Base-by-base conservation (phyloP, 1,284 basidiomycete species). In the Volvariella surrecta region DNA sequence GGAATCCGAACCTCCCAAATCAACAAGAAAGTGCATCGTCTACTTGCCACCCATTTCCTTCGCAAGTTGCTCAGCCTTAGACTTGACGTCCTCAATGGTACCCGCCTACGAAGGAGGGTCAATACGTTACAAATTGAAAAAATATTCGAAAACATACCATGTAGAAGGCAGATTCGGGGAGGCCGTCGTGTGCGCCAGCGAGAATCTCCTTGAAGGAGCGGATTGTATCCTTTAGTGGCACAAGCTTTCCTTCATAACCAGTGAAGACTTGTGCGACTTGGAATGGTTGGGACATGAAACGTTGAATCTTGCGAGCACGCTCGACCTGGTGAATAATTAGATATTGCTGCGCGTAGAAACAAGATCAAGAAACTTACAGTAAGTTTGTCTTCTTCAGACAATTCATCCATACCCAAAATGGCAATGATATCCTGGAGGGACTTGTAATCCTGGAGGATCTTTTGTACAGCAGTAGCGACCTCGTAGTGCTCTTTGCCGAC, bases 251-350 rank as follows among this genome's bases (percentile, higher is more conserved):
- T 76, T 96, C 91, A 62, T 91, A 93, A 79, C 95, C 95, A 62
- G 95, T 98, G 83, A 98, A 98, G 68, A 96, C 90, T 73, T 97
- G 91, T 48, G 95, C 95, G 67, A 99, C 95, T 62, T 91, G 88
- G 89, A 98, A 99, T 51, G 95, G 94, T 74, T 99, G 93, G 55
- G 92, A 96, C 94, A 97, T 96, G 89, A 96, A 96, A 79, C 88
- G 86, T 66, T 89, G 87, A 56, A 89, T 89, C 71, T 89, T 89
- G 67, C 86, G 86, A 50, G 87, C 86, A 66, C 89, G 87, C 68
- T 89, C 83, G 62, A 87, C 82, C 82, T 86, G 48, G n/a, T 41
- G 20, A 30, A 40, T 19, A 3, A 37, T 32, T 37, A 8, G n/a
- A 35, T 39, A 22, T 30, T 49, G 8, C 55, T 9, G 28, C 4